These are phyloP conservation scores for Starmerella potacharoeniae DNA, from an alignment of 805 yeast species.

Conservation along the genomic window DNA sequence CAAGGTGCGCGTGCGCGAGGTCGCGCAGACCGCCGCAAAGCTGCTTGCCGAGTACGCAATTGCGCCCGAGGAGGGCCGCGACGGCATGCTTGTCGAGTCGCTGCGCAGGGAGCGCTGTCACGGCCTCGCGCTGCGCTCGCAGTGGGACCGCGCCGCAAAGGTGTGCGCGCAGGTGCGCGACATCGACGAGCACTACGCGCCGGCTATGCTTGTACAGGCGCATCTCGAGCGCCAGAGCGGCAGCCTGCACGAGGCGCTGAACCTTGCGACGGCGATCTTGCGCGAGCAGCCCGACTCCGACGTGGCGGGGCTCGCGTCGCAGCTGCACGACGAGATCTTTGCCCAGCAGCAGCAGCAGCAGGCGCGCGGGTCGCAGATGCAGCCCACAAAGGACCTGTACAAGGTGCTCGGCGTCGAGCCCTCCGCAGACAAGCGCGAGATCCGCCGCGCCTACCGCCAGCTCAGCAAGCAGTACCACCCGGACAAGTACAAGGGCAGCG, in stretches of 20 bases:
- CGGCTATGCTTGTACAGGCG: constrained; percentile 25
- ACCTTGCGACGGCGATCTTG: constrained; percentile 13
- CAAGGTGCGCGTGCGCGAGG: constrained; percentile 10
- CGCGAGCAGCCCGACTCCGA: constrained; percentile 17
- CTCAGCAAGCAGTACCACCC: constrained; percentile 80
- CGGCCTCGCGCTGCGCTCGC: constrained; percentile 16
- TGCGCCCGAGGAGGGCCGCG: constrained; percentile 9
- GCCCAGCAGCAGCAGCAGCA: constrained; percentile 26
- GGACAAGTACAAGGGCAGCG: constrained; percentile 64
- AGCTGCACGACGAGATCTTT: constrained; percentile 24
- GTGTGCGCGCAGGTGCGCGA: constrained; percentile 25
- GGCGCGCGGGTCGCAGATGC: constrained; percentile 22
- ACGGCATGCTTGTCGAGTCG: constrained; percentile 19
- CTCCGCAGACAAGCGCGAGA: constrained; percentile 58
- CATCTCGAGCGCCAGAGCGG: constrained; percentile 21
- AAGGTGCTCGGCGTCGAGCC: constrained; percentile 57
- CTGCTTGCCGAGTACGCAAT: constrained; percentile 14
- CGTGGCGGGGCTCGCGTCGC: constrained; percentile 14
- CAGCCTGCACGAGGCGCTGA: constrained; percentile 24
- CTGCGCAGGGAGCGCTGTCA: constrained; percentile 22
- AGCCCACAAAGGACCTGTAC: constrained; percentile 55
- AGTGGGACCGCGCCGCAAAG: constrained; percentile 23
- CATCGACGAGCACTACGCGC: constrained; percentile 22
- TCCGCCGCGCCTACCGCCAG: constrained; percentile 70
- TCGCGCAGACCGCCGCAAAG: constrained; percentile 5